Base-by-base conservation (phyloP, 1,284 basidiomycete genomes). In the Ceratobasidium sp. region DNA sequence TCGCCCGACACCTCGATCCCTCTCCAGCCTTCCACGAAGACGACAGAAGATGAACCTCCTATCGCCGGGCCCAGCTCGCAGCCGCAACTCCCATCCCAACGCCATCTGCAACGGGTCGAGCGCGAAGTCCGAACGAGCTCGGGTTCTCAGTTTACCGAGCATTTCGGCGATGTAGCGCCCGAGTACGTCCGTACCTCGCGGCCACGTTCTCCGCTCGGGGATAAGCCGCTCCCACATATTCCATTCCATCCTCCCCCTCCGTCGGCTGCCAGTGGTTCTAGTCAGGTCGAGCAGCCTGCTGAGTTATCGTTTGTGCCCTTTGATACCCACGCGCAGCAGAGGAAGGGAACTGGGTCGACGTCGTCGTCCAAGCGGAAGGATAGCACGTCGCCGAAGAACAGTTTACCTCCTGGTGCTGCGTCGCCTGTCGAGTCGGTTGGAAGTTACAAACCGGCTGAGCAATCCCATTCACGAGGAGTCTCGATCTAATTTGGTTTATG, bases 91-190 rank as follows among this genome's bases (percentile, higher is more conserved):
- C 61, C 61, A 4, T 15, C 26, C 8, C 68, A 6, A 6, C 15
- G 60, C 8, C 39, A 33, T 28, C 20, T 56, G 13, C 56, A 45
- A 31, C n/a, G 54, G 26, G n/a, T 47, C 56, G 45, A 45, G 15
- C 45, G 45, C 39, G 53, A 73, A 45, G 42, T 49, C 42, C 56
- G 68, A 20, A 39, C 68, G 15, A 73, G 68, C 28, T 61, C 54
- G 17, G 68, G 68, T 23, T 73, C 68, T 8, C 68, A 73, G 26
- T 73, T 73, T 26, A 60, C 45, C 15, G 68, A 73, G 45, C 68
- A 60, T 60, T 73, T 73, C 49, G 56, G 56, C 0, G 56, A 60
- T 15, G 15, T 67, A 20, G 26, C 35, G 53, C n/a, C 39, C 15
- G 39, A 42, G 23, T 39, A 39, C 23, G 39, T 42, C 20, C 58